Base-by-base conservation (phyloP, 345 rosid genomes). In the Camelina sativa region DNA sequence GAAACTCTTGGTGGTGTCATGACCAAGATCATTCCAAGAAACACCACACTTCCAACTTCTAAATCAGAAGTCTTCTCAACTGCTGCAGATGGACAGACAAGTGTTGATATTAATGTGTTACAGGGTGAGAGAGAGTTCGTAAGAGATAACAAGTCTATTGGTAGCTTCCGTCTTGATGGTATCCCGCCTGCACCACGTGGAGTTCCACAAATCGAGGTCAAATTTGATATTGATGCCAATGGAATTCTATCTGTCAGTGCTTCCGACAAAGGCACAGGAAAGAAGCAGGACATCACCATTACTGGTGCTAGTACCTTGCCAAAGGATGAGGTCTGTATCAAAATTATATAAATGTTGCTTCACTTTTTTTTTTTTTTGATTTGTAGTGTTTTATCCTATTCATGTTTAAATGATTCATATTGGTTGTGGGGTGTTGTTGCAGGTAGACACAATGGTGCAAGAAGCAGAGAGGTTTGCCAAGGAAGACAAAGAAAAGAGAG, bases 51-150 rank as follows among this genome's bases (percentile, higher is more conserved):
- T 37, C 99, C 99, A 20, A 95, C 99, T 15, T 95, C 99, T 10
- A 95, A 95, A 71, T 95, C 99, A 9, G 99, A 92, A 82, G 99
- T 95, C 34, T 95, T 95, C 73, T 95, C 99, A n/a, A 95, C 99
- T 1, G 97, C 99, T 65, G 99, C 97, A 4, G 97, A 92, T 71
- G 99, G 97, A 20, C 99, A 95, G 80, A 91, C 99, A n/a, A 94
- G 99, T 55, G 99, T 94, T 3, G 99, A 94, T 82, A 94, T 94
- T 35, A 94, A 94, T 69, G 97, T 94, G 48, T 88, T 94, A 28
- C 99, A 94, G 69, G 99, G 99, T 13, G 99, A 94, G 72, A 84
- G 99, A 73, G 99, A 94, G 81, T 94, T 94, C 76, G 99, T 94
- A 9, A 75, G 96, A 77, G 99, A 94, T 73, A 91, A 94, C 84